Evolutionary conservation across 139 green algal species (phyloP).

Genomic region (Micractinium conductrix): DNA sequence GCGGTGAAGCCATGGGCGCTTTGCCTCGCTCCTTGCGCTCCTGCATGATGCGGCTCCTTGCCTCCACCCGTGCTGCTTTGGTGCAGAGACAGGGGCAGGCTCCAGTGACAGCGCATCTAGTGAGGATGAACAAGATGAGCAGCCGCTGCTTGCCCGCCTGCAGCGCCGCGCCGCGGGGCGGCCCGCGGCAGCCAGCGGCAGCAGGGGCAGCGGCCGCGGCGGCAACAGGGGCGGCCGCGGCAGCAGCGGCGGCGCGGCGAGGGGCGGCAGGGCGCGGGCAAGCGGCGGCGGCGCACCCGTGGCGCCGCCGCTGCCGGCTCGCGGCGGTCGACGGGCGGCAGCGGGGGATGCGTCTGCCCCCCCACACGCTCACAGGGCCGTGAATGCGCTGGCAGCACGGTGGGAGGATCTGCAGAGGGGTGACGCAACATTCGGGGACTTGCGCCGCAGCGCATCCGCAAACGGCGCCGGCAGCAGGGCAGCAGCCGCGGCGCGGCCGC

Average conservation of each 20-base stretch:
- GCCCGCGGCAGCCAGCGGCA: not conserved
- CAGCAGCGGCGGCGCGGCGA: not conserved
- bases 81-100: not conserved
- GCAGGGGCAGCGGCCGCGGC: not conserved
- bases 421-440: not conserved
- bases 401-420: not conserved
- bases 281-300: not conserved
- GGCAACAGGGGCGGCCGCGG: not conserved
- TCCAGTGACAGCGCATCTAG: not conserved
- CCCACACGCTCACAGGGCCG: too few species aligned
- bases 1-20: not conserved
- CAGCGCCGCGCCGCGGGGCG: not conserved
- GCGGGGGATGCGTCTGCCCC: too few species aligned
- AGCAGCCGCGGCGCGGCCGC: not conserved
- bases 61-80: too few species aligned
- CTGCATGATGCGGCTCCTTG: too few species aligned
- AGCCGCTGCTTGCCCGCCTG: not conserved
- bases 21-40: too few species aligned
- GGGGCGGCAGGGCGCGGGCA: not conserved
- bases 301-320: not conserved
- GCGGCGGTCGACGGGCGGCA: too few species aligned
- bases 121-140: not conserved
- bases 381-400: not conserved
- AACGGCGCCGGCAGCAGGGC: not conserved
- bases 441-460: not conserved